A percentile compares a stretch with the other conserved stretches of the same genome.
phyloP scores from a whole-genome alignment of 495 filamentous ascomycete species.

The Neurospora sp. region DNA sequence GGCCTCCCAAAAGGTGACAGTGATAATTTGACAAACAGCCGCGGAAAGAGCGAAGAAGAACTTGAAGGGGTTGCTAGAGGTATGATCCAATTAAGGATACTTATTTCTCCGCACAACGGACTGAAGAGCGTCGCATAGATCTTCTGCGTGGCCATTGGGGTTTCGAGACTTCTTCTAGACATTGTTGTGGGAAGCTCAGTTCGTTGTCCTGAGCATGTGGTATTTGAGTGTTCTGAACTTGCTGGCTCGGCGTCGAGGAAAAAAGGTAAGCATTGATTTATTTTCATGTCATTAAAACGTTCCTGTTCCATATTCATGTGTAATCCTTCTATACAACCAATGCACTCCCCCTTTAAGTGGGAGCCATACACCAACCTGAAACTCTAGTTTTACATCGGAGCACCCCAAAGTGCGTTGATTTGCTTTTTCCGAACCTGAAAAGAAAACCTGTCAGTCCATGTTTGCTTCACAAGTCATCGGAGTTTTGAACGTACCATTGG shows the following conservation, averaged over 20 bases:
- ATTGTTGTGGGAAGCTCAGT: no score
- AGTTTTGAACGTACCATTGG: constrained; percentile 62
- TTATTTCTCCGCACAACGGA: background rate
- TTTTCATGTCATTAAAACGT: background rate
- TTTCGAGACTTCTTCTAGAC: background rate
- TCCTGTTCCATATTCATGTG: background rate
- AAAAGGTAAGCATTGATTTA: background rate
- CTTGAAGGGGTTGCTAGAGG: background rate
- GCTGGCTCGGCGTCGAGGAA: no score
- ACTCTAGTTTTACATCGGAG: constrained; percentile 1
- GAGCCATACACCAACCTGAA: background rate
- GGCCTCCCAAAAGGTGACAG: background rate
- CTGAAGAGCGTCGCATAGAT: background rate
- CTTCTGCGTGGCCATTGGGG: background rate
- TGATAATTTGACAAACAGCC: background rate
- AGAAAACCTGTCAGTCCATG: background rate
- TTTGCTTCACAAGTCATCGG: background rate
- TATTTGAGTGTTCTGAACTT: background rate
- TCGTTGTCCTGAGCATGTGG: no score
- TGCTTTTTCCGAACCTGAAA: constrained; percentile 30
- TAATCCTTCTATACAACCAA: background rate
- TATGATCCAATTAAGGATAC: background rate
- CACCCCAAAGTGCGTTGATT: constrained; percentile 28
- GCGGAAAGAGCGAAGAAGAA: background rate
- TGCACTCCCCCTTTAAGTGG: background rate